Percentiles rank a stretch among this genome's conserved stretches.
Evolutionary conservation across 1,284 basidiomycete genomes (phyloP).

Genomic region (Ganoderma leucocontextum): DNA sequence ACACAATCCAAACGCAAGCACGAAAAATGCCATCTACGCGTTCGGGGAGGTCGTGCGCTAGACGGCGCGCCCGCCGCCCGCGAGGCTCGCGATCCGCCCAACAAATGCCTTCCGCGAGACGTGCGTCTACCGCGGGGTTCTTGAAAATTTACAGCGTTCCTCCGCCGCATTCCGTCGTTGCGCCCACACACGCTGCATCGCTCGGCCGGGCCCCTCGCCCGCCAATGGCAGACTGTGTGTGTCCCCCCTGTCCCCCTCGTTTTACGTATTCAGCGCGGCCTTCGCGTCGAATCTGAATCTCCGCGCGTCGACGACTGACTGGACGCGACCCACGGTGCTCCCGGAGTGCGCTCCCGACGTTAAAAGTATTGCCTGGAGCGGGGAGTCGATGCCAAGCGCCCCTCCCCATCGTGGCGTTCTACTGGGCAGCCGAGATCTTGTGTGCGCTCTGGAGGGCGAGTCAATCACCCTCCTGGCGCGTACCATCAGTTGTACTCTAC

Average conservation of each 20-base stretch:
- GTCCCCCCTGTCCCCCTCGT: background rate
- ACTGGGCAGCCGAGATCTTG: constrained; percentile 5
- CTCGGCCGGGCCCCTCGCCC: background rate
- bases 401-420: constrained; percentile 3
- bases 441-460: background rate
- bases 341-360: background rate
- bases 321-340: background rate
- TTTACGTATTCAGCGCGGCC: background rate
- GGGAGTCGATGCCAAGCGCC: background rate
- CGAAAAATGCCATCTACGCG: background rate
- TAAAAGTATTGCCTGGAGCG: background rate
- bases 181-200: background rate
- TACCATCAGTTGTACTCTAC: background rate
- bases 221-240: background rate
- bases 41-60: background rate
- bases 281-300: constrained; percentile 5
- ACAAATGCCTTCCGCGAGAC: background rate
- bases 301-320: background rate
- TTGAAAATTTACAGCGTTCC: constrained; percentile 1
- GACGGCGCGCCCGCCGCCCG: background rate
- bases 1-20: background rate
- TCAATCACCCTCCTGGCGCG: constrained; percentile 2
- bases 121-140: background rate
- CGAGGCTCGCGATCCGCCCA: constrained; percentile 2
- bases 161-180: background rate